Conservation (phyloP, 164 flowering plant genomes). For the Stephania yunnanensis region DNA sequence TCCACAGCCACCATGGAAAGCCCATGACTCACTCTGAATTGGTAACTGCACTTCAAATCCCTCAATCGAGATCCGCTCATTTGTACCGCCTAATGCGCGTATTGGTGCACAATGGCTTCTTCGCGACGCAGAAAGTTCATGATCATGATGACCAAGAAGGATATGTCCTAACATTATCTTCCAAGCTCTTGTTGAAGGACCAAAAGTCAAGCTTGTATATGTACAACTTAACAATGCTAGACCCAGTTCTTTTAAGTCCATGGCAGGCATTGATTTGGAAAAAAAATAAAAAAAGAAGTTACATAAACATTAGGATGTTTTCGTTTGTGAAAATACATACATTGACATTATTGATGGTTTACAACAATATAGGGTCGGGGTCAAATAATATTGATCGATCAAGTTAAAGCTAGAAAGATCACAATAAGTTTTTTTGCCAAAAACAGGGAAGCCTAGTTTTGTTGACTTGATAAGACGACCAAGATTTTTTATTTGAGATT, state of each 20-base stretch:
- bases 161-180: conserved; percentile 21
- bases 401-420: too few relatives aligned
- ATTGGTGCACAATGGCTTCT: not conserved
- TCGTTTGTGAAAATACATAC: too few relatives aligned
- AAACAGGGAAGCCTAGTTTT: too few relatives aligned
- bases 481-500: too few relatives aligned
- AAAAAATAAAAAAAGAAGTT: too few relatives aligned
- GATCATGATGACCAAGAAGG: not conserved
- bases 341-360: too few relatives aligned
- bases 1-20: too few relatives aligned
- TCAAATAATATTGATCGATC: too few relatives aligned
- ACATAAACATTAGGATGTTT: too few relatives aligned
- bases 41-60: not conserved
- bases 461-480: too few relatives aligned
- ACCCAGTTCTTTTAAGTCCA: conserved; percentile 22
- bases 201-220: not conserved
- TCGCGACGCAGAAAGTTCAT: not conserved
- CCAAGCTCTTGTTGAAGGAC: conserved; percentile 28
- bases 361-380: too few relatives aligned
- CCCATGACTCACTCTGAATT: not conserved
- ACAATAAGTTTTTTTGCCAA: too few relatives aligned
- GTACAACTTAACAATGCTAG: conserved; percentile 9
- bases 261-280: not conserved
- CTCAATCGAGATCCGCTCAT: not conserved
- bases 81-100: not conserved